Evolutionary conservation across 2,329 filamentous ascomycete genomes (phyloP), one percentile per base, ranked within the genome.

Genomic region (Truncatella angustata): DNA sequence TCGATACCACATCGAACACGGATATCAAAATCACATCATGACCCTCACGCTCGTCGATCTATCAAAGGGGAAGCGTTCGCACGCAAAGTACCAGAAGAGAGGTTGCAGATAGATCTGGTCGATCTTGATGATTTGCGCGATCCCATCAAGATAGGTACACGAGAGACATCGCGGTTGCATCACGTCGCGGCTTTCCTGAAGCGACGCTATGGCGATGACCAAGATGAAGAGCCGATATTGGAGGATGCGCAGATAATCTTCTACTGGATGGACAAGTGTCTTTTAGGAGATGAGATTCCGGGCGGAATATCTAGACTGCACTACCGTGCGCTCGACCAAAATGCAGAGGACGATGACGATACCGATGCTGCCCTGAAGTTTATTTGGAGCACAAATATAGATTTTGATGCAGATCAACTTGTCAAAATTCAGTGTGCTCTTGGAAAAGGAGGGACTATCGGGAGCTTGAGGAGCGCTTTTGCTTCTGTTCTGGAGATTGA

Each of bases 361-460:
- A 52, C 59, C 35, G 58, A 54, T 11, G 48, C 49, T 2, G 44
- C 61, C 2, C 51, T n/a, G n/a, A 26, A 4, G 14, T 55, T 9
- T 12, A 51, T 21, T 5, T 32, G 53, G 11, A 54, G 49, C n/a
- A n/a, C n/a, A n/a, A n/a, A n/a, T n/a, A n/a, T n/a, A n/a, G n/a
- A n/a, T n/a, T n/a, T n/a, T n/a, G n/a, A n/a, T n/a, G n/a, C n/a
- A n/a, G n/a, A n/a, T n/a, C 28, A 32, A 32, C 28, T 32, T 32
- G 2, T 32, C 28, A 32, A 32, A 32, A 37, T 66, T 1, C 26
- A 47, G 14, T 28, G 20, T 14, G 54, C 54, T 7, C 61, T 68
- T 54, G 52, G 58, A 37, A 40, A 43, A 4, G 68, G 66, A 5
- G 55, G 49, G 10, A 66, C 68, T 0, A 51, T 70, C 45, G 60